Evolutionary conservation across 257 asterid genomes (phyloP).

Genomic region (Plantago elongata): DNA sequence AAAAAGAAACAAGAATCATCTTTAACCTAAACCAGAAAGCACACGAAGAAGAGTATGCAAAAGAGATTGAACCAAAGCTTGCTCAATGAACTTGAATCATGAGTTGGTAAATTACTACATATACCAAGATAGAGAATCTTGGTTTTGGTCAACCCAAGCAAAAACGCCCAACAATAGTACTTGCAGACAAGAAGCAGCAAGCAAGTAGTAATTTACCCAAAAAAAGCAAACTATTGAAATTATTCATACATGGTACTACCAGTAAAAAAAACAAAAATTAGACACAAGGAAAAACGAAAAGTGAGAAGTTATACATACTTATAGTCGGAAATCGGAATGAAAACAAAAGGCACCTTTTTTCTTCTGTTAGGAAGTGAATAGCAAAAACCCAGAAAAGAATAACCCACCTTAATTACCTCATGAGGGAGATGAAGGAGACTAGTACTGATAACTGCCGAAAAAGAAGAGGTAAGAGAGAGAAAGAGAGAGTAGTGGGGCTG

Average conservation of each 20-base stretch:
- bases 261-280: too few species aligned
- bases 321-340: conserved; percentile 15
- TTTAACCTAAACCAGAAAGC: neutral
- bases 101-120: conserved; percentile 6
- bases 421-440: conserved; percentile 27
- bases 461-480: conserved; percentile 26
- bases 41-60: neutral
- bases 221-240: conserved; percentile 9
- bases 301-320: conserved; percentile 22
- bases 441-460: conserved; percentile 38
- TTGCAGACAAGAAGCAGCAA: neutral
- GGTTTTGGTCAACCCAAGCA: conserved; percentile 30
- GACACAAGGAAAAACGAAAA: conserved; percentile 21
- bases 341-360: conserved; percentile 35
- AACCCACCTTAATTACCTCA: conserved; percentile 38
- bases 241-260: too few species aligned
- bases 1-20: neutral
- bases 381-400: conserved; percentile 17
- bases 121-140: conserved; percentile 2
- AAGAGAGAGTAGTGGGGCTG: neutral
- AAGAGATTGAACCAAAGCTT: neutral
- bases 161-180: conserved; percentile 9
- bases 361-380: conserved; percentile 11
- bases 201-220: conserved; percentile 1
- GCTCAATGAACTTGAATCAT: neutral